Evolutionary conservation across 1,139 yeast species (phyloP).

Genomic region (Lodderomyces orthopsilosis): DNA sequence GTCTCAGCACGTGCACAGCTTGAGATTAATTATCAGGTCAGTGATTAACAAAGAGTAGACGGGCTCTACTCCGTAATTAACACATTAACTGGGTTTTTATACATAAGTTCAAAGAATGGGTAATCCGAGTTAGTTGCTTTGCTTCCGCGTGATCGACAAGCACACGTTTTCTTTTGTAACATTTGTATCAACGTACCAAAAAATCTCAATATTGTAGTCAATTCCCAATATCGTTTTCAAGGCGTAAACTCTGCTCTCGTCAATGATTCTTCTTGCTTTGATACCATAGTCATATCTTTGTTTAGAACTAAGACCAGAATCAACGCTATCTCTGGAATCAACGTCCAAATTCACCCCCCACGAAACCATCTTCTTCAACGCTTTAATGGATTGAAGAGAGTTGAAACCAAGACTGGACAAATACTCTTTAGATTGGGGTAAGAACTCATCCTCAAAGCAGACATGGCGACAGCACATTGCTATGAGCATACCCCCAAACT

Average conservation of each 20-base stretch:
- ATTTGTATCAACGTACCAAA: slow-evolving; percentile 55
- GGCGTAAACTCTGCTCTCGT: slow-evolving; percentile 51
- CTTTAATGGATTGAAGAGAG: slow-evolving; percentile 43
- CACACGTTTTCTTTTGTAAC: slow-evolving; percentile 75
- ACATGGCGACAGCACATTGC: slow-evolving; percentile 96
- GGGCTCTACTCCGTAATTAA: too few relatives aligned
- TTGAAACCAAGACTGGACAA: slow-evolving; percentile 33
- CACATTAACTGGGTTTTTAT: too few relatives aligned
- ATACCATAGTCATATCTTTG: slow-evolving; percentile 60
- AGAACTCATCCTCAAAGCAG: slow-evolving; percentile 55
- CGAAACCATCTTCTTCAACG: slow-evolving; percentile 64
- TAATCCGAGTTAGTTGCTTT: too few relatives aligned
- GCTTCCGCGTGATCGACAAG: slow-evolving; percentile 22
- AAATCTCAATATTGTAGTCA: slow-evolving; percentile 45
- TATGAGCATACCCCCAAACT: slow-evolving; percentile 59
- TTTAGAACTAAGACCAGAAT: slow-evolving; percentile 37
- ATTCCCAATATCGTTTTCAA: slow-evolving; percentile 28
- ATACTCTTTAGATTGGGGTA: slow-evolving; percentile 47
- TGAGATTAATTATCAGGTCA: too few relatives aligned
- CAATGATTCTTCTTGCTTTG: slow-evolving; percentile 67
- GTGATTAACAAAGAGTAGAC: too few relatives aligned
- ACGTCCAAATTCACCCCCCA: slow-evolving; percentile 64
- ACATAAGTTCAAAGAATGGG: too few relatives aligned
- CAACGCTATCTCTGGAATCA: slow-evolving; percentile 29
- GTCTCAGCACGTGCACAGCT: not conserved